phyloP scores from a whole-genome alignment of 2,329 filamentous ascomycete genomes.

The Aspergillus persii region DNA sequence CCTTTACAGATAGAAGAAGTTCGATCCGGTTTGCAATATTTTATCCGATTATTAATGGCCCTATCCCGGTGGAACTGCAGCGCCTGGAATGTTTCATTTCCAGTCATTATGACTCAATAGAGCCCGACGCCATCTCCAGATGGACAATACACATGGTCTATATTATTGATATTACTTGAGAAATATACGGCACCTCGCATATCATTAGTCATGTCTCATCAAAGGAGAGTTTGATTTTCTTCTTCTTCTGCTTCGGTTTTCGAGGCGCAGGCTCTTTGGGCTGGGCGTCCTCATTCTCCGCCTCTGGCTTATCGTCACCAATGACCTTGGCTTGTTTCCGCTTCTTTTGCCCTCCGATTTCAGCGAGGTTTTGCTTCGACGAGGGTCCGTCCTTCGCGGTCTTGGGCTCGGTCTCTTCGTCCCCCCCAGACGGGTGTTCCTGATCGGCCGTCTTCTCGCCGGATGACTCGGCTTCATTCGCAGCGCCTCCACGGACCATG shows the following conservation, averaged over 20 bases:
- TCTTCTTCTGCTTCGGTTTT: conserved; percentile 41
- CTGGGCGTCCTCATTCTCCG: conserved; percentile 21
- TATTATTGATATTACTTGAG: background rate
- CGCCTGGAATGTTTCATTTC: background rate
- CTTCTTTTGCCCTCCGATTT: conserved; percentile 42
- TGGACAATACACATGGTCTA: background rate
- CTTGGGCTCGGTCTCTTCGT: conserved; percentile 14
- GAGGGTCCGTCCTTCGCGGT: conserved; percentile 13
- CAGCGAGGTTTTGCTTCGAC: conserved; percentile 38
- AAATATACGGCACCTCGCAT: background rate
- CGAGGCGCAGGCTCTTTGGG: conserved; percentile 24
- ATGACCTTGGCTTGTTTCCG: conserved; percentile 44
- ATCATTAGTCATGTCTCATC: conserved; percentile 27
- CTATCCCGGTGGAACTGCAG: background rate
- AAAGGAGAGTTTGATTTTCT: conserved; percentile 49
- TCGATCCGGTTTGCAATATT: background rate
- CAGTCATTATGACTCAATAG: background rate
- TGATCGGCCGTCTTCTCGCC: conserved; percentile 8
- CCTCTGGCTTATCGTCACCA: conserved; percentile 29
- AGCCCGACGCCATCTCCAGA: background rate
- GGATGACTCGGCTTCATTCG: conserved; percentile 14
- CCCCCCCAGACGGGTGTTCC: conserved; percentile 4
- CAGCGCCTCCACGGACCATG: conserved; percentile 30
- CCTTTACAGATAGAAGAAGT: background rate
- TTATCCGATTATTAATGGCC: conserved; percentile 6